Evolutionary conservation across 345 rosid species (phyloP), one percentile per base, ranked within the genome.

Genomic region (Euphorbia lathyris): DNA sequence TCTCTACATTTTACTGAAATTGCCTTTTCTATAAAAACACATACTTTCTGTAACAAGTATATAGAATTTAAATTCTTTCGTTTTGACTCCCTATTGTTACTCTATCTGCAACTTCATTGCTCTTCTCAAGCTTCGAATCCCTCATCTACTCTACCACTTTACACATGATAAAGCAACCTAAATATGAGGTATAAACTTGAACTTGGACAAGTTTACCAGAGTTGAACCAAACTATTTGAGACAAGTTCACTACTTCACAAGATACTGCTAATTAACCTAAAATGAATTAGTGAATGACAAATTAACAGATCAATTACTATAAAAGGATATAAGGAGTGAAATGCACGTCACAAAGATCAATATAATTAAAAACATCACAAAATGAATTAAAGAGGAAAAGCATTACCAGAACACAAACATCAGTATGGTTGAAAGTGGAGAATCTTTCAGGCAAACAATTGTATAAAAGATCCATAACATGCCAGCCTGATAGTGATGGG

Each of bases 361-460:
- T 14, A 34, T 32, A 2, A 61, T 16, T 36, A 32, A 20, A 8
- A 20, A 68, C n/a, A 60, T 27, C 1, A n/a, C 47, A 11, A 9
- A 58, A 51, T 8, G 56, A 6, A 55, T 22, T 43, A 36, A 75
- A 22, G 51, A 66, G 11, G 38, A 34, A 56, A 62, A 68, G 66
- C 65, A 67, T 70, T 86, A 94, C 98, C 93, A 91, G 84, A 77
- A 91, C 95, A 76, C 96, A 94, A 69, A 83, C 86, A 55, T 90
- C 86, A 0, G 93, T 85, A 72, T 86, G 85, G 83, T 94, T 86
- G 68, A 85, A 85, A 73, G 78, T 81, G 69, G 86, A 88, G 82
- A 88, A 90, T 67, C 93, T 72, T 65, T 87, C 96, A 9, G 98
- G 97, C 78, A 94, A 80, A 81, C 97, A 94, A 78, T 91, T 94